Evolutionary conservation across 1,139 yeast species (phyloP).

Genomic region (Saccharomyces hybrid): DNA sequence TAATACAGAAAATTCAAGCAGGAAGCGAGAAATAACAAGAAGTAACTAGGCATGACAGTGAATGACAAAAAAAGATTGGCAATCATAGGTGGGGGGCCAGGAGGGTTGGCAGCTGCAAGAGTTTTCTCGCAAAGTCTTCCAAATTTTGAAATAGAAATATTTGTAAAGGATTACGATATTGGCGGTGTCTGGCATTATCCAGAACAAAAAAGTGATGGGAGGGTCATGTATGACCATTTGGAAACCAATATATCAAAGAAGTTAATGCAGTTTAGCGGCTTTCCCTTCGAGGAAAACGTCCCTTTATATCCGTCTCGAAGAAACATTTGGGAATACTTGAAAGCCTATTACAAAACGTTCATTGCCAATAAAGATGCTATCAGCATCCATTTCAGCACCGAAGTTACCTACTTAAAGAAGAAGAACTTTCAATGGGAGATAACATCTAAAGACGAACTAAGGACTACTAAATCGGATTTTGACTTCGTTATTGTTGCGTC

Average conservation of each 20-base stretch:
- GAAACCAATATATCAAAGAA: constrained; percentile 27
- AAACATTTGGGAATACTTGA: constrained; percentile 22
- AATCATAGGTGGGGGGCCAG: constrained; percentile 31
- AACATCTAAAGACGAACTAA: constrained; percentile 3
- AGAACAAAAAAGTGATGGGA: constrained; percentile 12
- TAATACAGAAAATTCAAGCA: not conserved
- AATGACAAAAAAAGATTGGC: constrained; percentile 16
- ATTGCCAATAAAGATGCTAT: constrained; percentile 12
- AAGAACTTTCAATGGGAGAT: constrained; percentile 16
- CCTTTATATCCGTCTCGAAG: constrained; percentile 21
- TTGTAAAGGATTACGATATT: constrained; percentile 18
- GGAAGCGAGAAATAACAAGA: not conserved
- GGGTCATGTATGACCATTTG: constrained; percentile 27
- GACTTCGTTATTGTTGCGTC: constrained; percentile 47
- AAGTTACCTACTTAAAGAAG: constrained; percentile 15
- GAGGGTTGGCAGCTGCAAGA: constrained; percentile 27
- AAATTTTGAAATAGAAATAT: constrained; percentile 17
- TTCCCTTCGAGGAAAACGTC: constrained; percentile 20
- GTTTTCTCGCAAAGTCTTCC: constrained; percentile 21
- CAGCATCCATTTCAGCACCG: constrained; percentile 13
- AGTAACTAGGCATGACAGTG: not conserved
- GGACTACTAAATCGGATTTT: constrained; percentile 30
- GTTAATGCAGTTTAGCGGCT: constrained; percentile 26
- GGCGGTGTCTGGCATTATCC: constrained; percentile 31
- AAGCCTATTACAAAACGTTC: constrained; percentile 16